phyloP scores from a whole-genome alignment of 352 stramenopile species.

The Phytophthora pistaciae region DNA sequence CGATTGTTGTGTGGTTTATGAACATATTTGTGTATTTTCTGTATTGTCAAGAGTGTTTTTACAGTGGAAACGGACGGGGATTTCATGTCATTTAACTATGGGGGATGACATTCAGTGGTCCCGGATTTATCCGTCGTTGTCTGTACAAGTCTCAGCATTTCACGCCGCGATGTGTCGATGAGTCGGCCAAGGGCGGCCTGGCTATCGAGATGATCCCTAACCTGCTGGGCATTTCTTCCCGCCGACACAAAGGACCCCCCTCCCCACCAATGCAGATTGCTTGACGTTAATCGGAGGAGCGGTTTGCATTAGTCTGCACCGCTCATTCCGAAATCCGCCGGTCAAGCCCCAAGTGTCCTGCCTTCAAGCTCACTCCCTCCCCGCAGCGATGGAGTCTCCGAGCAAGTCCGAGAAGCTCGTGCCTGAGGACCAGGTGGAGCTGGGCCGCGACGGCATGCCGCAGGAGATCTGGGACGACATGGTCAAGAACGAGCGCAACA shows the following conservation, averaged over 20 bases:
- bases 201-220: constrained; percentile 15
- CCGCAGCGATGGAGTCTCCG: constrained; percentile 20
- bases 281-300: constrained; percentile 16
- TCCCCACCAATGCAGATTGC: constrained; percentile 28
- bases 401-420: constrained; percentile 47
- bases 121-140: too few relatives aligned
- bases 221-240: constrained; percentile 28
- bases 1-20: too few relatives aligned
- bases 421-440: constrained; percentile 30
- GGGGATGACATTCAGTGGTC: too few relatives aligned
- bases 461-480: constrained; percentile 64
- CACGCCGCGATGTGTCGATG: constrained; percentile 26
- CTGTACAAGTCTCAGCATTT: constrained; percentile 21
- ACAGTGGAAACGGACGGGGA: too few relatives aligned
- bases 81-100: too few relatives aligned
- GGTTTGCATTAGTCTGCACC: constrained; percentile 22
- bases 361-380: neutral
- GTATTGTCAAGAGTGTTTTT: too few relatives aligned
- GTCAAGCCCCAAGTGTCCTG: neutral
- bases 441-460: constrained; percentile 44
- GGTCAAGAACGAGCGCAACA: constrained; percentile 39
- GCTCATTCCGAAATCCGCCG: constrained; percentile 20
- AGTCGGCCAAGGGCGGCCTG: constrained; percentile 13
- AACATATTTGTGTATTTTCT: too few relatives aligned
- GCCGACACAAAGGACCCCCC: constrained; percentile 17